Evolutionary conservation across 2,329 filamentous ascomycete species (phyloP).

Genomic region (Drechslerella dactyloides): DNA sequence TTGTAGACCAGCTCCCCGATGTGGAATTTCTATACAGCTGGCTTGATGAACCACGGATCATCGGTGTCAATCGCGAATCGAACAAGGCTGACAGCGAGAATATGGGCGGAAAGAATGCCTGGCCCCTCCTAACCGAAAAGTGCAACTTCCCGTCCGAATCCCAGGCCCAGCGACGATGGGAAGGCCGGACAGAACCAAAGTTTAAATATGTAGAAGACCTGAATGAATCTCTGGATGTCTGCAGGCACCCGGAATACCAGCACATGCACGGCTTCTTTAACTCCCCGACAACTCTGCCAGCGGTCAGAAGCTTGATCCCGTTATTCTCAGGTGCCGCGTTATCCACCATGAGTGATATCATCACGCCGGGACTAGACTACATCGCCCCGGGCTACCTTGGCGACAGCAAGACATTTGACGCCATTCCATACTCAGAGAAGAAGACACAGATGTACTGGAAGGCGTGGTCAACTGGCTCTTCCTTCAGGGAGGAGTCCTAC

Average conservation of each 20-base stretch:
- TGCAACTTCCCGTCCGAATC: conserved; percentile 56
- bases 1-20: conserved; percentile 40
- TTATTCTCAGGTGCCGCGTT: conserved; percentile 61
- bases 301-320: conserved; percentile 60
- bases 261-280: conserved; percentile 61
- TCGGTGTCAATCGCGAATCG: conserved; percentile 60
- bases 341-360: conserved; percentile 63
- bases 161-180: background rate
- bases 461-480: conserved; percentile 64
- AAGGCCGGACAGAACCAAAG: background rate
- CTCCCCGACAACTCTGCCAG: conserved; percentile 60
- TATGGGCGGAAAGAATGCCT: conserved; percentile 54
- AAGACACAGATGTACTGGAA: conserved; percentile 65
- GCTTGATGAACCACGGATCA: conserved; percentile 53
- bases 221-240: conserved; percentile 58
- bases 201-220: conserved; percentile 51
- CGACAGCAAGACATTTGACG: conserved; percentile 60
- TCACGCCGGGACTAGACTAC: conserved; percentile 64
- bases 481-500: conserved; percentile 57
- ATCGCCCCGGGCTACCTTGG: conserved; percentile 58
- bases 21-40: conserved; percentile 55
- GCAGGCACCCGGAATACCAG: conserved; percentile 60
- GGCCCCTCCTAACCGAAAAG: conserved; percentile 61
- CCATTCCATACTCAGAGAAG: conserved; percentile 62
- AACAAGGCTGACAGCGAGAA: conserved; percentile 56